A percentile compares a stretch with the other conserved stretches of the same genome.
These are phyloP conservation scores for Coemansia sp. DNA, from an alignment of 192 early-diverging fungal species.

Conservation along the genomic window DNA sequence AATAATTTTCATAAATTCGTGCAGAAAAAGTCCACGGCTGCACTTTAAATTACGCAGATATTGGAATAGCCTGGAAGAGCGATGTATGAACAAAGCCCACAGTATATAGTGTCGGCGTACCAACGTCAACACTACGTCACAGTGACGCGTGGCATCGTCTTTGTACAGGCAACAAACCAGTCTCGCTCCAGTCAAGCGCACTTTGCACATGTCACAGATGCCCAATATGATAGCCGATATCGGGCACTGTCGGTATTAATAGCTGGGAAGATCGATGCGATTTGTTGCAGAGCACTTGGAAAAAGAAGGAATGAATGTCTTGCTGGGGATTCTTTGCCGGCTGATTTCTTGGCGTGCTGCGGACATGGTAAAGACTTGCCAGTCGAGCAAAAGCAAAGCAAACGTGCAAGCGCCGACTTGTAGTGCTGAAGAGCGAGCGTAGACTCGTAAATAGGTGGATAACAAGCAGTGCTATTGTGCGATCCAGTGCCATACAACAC, in stretches of 20 bases:
- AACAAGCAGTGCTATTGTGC: not conserved
- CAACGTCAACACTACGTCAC: not conserved
- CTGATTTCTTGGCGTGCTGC: not conserved
- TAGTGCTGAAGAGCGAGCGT: too few relatives aligned
- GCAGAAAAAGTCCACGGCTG: not conserved
- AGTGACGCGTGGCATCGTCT: not conserved
- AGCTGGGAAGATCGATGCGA: not conserved
- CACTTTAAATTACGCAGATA: not conserved
- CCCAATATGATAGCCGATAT: not conserved
- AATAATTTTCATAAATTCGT: not conserved
- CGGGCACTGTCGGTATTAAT: not conserved
- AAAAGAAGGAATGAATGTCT: not conserved
- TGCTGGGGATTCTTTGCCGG: not conserved
- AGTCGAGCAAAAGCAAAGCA: not conserved
- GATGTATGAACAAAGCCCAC: too few relatives aligned
- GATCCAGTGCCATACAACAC: not conserved
- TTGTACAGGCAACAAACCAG: not conserved
- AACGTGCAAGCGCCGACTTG: too few relatives aligned
- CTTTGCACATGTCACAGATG: not conserved
- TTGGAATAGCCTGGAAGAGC: too few relatives aligned
- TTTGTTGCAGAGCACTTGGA: too few relatives aligned
- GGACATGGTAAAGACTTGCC: not conserved
- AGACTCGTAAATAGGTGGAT: too few relatives aligned
- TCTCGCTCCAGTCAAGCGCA: not conserved
- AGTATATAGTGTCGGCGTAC: not conserved